A percentile compares a stretch with the other conserved stretches of the same genome.
phyloP scores from a whole-genome alignment of 441 rosid species.

The Mallotus japonicus region DNA sequence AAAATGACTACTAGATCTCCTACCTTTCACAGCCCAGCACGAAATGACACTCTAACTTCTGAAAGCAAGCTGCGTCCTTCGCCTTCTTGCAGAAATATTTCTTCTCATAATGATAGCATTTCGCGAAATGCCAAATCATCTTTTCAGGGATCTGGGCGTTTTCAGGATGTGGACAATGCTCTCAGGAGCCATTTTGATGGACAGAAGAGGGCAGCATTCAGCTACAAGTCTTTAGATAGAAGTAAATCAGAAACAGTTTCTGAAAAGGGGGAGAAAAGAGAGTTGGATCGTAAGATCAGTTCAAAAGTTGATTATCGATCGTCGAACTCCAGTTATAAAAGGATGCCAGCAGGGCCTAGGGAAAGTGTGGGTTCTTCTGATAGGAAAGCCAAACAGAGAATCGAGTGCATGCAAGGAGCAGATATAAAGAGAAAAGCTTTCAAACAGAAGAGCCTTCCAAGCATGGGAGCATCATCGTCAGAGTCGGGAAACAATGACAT shows the following conservation, averaged over 20 bases:
- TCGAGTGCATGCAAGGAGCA: constrained; percentile 18
- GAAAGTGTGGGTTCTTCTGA: constrained; percentile 25
- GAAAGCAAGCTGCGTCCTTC: constrained; percentile 24
- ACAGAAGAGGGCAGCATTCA: constrained; percentile 33
- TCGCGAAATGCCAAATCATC: constrained; percentile 27
- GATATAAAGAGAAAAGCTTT: constrained; percentile 26
- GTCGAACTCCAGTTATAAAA: constrained; percentile 27
- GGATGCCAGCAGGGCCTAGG: constrained; percentile 25
- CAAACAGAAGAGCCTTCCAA: constrained; percentile 21
- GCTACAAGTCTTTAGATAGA: constrained; percentile 31
- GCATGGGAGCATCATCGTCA: constrained; percentile 29
- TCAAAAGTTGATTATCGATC: constrained; percentile 30
- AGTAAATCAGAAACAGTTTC: constrained; percentile 15
- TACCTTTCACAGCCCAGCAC: constrained; percentile 28
- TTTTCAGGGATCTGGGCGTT: constrained; percentile 26
- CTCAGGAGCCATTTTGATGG: constrained; percentile 42
- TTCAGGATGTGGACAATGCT: constrained; percentile 39
- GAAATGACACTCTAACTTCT: constrained; percentile 30
- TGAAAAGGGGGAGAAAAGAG: constrained; percentile 37
- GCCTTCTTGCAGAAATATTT: constrained; percentile 26
- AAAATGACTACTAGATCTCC: constrained; percentile 33
- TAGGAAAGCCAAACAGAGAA: constrained; percentile 26
- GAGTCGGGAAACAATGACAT: constrained; percentile 20
- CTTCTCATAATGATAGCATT: constrained; percentile 26
- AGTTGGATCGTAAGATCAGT: constrained; percentile 26